Conservation (phyloP, 805 yeast genomes). For the Pichia membranifaciens region DNA sequence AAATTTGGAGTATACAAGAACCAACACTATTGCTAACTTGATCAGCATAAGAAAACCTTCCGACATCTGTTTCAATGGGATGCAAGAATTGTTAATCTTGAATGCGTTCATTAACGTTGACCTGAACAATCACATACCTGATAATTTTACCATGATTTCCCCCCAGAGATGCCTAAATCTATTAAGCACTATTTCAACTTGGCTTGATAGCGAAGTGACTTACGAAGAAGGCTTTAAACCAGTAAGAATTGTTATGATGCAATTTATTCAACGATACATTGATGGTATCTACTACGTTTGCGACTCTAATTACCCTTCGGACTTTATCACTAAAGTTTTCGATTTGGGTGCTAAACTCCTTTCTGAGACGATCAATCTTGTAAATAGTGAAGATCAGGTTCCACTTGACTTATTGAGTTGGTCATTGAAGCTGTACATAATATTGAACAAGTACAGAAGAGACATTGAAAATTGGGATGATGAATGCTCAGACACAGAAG, state of each 20-base stretch:
- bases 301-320: conserved; percentile 27
- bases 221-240: conserved; percentile 50
- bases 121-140: conserved; percentile 22
- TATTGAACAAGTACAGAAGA: conserved; percentile 25
- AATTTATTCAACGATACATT: conserved; percentile 32
- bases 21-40: conserved; percentile 57
- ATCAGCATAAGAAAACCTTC: conserved; percentile 42
- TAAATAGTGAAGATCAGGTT: conserved; percentile 21
- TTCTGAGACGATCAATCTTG: conserved; percentile 40
- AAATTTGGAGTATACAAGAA: conserved; percentile 48
- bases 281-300: conserved; percentile 28
- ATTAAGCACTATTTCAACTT: conserved; percentile 43
- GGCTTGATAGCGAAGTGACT: conserved; percentile 60
- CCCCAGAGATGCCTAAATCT: conserved; percentile 62
- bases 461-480: conserved; percentile 34
- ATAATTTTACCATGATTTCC: conserved; percentile 41
- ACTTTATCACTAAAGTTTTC: conserved; percentile 27
- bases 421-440: conserved; percentile 39
- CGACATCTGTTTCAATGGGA: conserved; percentile 39
- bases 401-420: conserved; percentile 39
- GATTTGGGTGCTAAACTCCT: conserved; percentile 35
- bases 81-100: conserved; percentile 43
- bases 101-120: conserved; percentile 37
- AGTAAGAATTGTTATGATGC: conserved; percentile 46
- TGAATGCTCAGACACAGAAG: conserved; percentile 31